Percentiles rank a stretch among this genome's conserved stretches.
phyloP scores from a whole-genome alignment of 306 rosid species.

The Ormosia emarginata region DNA sequence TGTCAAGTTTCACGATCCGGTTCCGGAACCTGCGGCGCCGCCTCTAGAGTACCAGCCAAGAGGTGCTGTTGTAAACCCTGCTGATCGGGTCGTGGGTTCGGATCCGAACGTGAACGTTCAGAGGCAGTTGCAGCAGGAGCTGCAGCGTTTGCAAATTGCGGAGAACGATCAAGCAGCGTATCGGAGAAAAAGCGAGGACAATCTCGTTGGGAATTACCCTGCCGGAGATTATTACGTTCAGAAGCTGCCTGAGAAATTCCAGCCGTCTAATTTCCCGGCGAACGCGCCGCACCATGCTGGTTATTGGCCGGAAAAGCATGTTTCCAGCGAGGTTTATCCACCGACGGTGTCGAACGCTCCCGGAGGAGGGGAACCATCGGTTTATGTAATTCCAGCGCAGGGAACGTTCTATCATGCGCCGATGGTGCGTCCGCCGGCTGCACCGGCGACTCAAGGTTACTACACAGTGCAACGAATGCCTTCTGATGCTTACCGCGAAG shows the following conservation, averaged over 20 bases:
- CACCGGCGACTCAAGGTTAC: constrained; percentile 53
- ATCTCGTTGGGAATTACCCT: constrained; percentile 38
- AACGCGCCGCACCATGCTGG: constrained; percentile 24
- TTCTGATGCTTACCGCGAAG: constrained; percentile 71
- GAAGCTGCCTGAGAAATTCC: constrained; percentile 48
- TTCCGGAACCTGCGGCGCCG: constrained; percentile 43
- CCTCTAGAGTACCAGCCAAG: constrained; percentile 38
- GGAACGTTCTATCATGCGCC: constrained; percentile 57
- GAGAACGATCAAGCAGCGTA: constrained; percentile 59
- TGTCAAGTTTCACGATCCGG: constrained; percentile 40
- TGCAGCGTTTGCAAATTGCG: constrained; percentile 58
- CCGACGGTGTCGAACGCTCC: constrained; percentile 33
- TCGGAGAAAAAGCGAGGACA: constrained; percentile 60
- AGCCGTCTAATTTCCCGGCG: constrained; percentile 26
- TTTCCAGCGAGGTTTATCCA: constrained; percentile 42
- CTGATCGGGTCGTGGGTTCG: constrained; percentile 44
- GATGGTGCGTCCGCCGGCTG: constrained; percentile 42
- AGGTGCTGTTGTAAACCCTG: background rate
- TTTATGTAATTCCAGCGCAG: constrained; percentile 57
- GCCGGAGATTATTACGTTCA: constrained; percentile 62
- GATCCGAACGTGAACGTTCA: constrained; percentile 50
- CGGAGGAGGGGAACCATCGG: constrained; percentile 48
- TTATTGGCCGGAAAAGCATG: constrained; percentile 66
- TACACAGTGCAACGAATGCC: constrained; percentile 61
- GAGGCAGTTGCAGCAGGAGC: constrained; percentile 58